Conservation (phyloP, 1,139 yeast species). For the Candida sanyaensis region DNA sequence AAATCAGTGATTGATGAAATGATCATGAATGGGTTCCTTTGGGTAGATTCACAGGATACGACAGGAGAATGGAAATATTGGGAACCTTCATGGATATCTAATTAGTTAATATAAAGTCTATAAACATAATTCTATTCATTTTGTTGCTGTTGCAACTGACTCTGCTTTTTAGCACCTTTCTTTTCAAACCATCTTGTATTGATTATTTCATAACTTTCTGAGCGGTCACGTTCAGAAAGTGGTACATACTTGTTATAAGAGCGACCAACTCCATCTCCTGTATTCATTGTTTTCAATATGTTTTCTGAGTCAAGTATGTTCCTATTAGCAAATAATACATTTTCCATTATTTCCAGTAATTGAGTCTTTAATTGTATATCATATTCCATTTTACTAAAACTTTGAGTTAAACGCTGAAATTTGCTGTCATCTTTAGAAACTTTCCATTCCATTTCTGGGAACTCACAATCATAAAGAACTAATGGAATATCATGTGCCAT, state of each 20-base stretch:
- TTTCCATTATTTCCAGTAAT: constrained; percentile 32
- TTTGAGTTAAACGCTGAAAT: constrained; percentile 27
- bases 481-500: constrained; percentile 95
- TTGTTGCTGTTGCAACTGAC: background rate
- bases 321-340: constrained; percentile 9
- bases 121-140: background rate
- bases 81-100: constrained; percentile 52
- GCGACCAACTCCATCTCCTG: constrained; percentile 76
- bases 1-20: constrained; percentile 70
- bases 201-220: constrained; percentile 63
- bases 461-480: constrained; percentile 85
- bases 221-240: constrained; percentile 55
- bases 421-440: constrained; percentile 16
- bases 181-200: constrained; percentile 63
- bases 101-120: constrained; percentile 8
- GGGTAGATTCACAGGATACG: constrained; percentile 69
- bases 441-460: constrained; percentile 69
- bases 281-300: constrained; percentile 34
- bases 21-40: constrained; percentile 76
- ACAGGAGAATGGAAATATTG: constrained; percentile 59
- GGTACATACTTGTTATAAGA: constrained; percentile 59
- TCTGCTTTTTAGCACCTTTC: constrained; percentile 22
- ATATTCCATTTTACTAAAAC: constrained; percentile 28
- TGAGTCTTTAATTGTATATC: constrained; percentile 40
- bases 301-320: background rate